Conservation (phyloP, 116 monocot species). For the Zostera marina region DNA sequence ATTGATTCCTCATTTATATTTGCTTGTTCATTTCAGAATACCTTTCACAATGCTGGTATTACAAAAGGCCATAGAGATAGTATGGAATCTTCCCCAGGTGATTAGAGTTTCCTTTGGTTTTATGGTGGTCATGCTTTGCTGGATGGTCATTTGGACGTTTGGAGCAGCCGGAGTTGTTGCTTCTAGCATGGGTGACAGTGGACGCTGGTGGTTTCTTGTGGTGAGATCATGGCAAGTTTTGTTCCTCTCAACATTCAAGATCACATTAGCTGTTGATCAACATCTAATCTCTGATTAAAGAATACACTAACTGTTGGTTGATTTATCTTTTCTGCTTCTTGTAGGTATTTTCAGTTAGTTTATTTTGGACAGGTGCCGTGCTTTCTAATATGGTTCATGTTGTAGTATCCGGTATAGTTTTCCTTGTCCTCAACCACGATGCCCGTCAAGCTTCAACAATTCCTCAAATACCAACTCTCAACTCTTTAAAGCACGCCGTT, state of each 20-base stretch:
- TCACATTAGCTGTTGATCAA: not conserved
- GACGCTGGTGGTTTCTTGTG: conserved; percentile 99
- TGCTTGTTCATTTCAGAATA: conserved; percentile 8
- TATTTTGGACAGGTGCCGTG: conserved; percentile 98
- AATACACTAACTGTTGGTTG: not conserved
- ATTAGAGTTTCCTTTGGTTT: conserved; percentile 61
- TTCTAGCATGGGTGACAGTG: conserved; percentile 34
- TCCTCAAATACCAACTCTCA: conserved; percentile 59
- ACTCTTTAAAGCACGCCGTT: conserved; percentile 57
- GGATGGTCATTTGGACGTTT: conserved; percentile 91
- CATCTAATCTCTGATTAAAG: not conserved
- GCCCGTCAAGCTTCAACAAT: conserved; percentile 42
- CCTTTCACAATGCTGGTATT: conserved; percentile 94
- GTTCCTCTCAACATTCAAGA: conserved; percentile 9
- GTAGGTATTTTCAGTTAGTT: conserved; percentile 92
- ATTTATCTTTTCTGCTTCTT: conserved; percentile 1
- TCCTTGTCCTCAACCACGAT: conserved; percentile 84
- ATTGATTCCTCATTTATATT: not conserved
- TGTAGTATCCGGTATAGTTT: conserved; percentile 93
- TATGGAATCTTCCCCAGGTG: conserved; percentile 61
- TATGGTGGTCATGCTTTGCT: conserved; percentile 66
- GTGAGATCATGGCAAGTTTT: conserved; percentile 99
- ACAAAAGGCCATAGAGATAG: conserved; percentile 82
- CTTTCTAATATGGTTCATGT: conserved; percentile 94
- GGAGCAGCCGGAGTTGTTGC: conserved; percentile 82